Evolutionary conservation across 441 rosid genomes (phyloP), one percentile per base, ranked within the genome.

Genomic region (Adansonia grandidieri): DNA sequence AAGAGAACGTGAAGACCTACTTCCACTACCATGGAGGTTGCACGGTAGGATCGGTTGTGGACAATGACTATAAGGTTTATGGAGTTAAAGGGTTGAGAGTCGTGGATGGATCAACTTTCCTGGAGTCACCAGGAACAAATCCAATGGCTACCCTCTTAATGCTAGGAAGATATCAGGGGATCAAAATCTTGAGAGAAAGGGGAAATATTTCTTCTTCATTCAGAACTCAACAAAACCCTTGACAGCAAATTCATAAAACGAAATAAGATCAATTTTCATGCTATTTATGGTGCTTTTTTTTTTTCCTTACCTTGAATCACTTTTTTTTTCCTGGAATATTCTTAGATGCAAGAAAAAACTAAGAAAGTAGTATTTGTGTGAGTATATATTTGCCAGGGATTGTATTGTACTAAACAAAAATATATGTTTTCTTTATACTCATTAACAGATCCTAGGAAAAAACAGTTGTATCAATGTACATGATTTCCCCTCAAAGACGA

Each of bases 11-110:
- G 14, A 82, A 90, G 83, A 93, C 95, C 3, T 90, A 84, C 70
- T 90, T 82, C 80, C 95, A 91, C 77, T 93, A 86, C 76, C 94
- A 92, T 47, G 95, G 96, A 0, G 95, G 95, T 6, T 91, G 97
- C 73, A 40, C 74, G 0, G 83, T 86, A 40, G 97, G 96, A 63
- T 85, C 87, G 1, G 97, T 93, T 13, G 94, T 89, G 9, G 91
- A 88, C 64, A 57, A 77, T 5, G 87, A 87, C 22, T 88, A 90
- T 44, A 87, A 76, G 66, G 96, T 91, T 9, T 68, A 81, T 44
- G 91, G 92, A 7, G 81, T 86, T 0, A 78, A 85, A 68, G 83
- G 93, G 0, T 67, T 89, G 80, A 87, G 92, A 81, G 93, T 90
- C 0, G 73, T 89, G 3, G 95, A 94, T 72, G 90, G 93, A 7